A percentile compares a stretch with the other conserved stretches of the same genome.
phyloP scores from a whole-genome alignment of 129 eudicot genomes.

The Ambrosia trifida region DNA sequence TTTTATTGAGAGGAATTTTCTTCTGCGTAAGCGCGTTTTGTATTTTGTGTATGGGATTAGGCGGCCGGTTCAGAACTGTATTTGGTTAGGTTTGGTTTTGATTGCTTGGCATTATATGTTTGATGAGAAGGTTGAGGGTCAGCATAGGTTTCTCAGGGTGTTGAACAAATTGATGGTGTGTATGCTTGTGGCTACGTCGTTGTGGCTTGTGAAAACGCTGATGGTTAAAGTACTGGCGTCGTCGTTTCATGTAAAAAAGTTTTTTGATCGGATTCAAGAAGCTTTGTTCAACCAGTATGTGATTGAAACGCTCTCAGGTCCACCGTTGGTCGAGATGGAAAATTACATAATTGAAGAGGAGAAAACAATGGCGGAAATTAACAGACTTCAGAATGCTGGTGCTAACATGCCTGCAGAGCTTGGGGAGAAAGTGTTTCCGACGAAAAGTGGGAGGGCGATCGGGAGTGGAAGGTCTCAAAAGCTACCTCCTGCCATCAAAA shows the following conservation, averaged over 20 bases:
- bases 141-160: conserved; percentile 41
- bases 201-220: conserved; percentile 78
- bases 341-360: conserved; percentile 62
- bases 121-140: conserved; percentile 53
- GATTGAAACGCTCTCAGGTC: conserved; percentile 77
- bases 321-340: conserved; percentile 55
- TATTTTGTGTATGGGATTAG: conserved; percentile 78
- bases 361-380: conserved; percentile 58
- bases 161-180: conserved; percentile 66
- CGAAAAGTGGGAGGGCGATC: conserved; percentile 42
- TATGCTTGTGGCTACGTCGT: conserved; percentile 54
- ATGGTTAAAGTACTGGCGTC: conserved; percentile 89
- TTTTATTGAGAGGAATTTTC: conserved; percentile 69
- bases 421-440: conserved; percentile 37
- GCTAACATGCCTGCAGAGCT: conserved; percentile 70
- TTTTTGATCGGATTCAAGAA: conserved; percentile 86
- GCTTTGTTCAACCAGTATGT: conserved; percentile 80
- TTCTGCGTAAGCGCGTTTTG: conserved; percentile 62
- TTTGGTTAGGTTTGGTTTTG: conserved; percentile 77
- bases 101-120: conserved; percentile 79
- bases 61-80: conserved; percentile 68
- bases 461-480: conserved; percentile 41
- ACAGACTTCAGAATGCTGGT: conserved; percentile 74
- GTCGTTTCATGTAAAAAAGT: conserved; percentile 82
- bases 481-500: conserved; percentile 46